phyloP scores from a whole-genome alignment of 2,329 filamentous ascomycete species.

The Amauroascus verrucosus region DNA sequence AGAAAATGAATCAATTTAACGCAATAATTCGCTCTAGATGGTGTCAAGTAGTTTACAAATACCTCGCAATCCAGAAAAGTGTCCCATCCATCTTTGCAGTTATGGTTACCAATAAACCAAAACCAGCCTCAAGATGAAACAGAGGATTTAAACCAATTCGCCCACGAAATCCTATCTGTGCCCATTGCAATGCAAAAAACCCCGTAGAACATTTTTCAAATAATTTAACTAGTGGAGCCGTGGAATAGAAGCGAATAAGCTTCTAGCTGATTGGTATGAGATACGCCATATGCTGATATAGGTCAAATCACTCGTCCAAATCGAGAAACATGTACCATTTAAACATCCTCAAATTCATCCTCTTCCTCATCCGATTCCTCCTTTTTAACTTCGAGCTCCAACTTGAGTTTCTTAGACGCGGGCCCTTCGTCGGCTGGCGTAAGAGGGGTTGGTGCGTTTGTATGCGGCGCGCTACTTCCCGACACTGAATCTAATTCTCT shows the following conservation, averaged over 20 bases:
- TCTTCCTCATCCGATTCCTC: constrained; percentile 37
- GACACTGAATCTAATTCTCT: constrained; percentile 33
- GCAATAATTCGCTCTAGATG: neutral
- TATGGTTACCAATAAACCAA: neutral
- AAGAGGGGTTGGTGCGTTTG: constrained; percentile 29
- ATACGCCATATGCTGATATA: too few relatives aligned
- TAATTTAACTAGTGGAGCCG: neutral
- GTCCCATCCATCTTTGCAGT: neutral
- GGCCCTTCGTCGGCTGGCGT: constrained; percentile 30
- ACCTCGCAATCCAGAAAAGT: neutral
- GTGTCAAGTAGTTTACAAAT: neutral
- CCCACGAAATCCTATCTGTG: neutral
- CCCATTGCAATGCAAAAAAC: neutral
- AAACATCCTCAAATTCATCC: constrained; percentile 38
- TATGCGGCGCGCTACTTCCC: constrained; percentile 31
- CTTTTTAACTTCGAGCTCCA: constrained; percentile 29
- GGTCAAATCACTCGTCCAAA: too few relatives aligned
- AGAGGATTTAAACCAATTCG: neutral
- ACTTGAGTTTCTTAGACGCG: constrained; percentile 39
- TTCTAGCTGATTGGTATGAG: too few relatives aligned
- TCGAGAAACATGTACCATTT: too few relatives aligned
- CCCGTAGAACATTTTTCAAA: neutral
- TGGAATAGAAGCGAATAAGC: too few relatives aligned
- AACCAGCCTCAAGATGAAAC: neutral
- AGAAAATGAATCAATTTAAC: neutral